A percentile compares a stretch with the other conserved stretches of the same genome.
Conservation (phyloP, 31 red algal species). For the Asparagopsis taxiformis region DNA sequence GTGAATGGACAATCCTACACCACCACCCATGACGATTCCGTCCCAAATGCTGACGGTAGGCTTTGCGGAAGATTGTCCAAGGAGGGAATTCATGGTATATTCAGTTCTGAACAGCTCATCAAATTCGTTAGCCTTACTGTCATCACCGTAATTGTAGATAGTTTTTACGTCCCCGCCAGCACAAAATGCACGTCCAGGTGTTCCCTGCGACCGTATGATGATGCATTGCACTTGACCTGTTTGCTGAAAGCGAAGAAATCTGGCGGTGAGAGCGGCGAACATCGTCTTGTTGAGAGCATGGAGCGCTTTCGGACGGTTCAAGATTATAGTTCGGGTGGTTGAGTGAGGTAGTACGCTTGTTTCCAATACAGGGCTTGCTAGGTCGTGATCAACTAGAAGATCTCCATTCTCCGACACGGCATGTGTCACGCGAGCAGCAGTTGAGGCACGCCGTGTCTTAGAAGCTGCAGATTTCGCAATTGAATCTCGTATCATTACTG, state of each 20-base stretch:
- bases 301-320: slow-evolving; percentile 52
- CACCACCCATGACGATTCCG: slow-evolving; percentile 96
- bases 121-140: neutral
- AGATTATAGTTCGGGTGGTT: slow-evolving; percentile 35
- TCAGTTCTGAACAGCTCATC: slow-evolving; percentile 73
- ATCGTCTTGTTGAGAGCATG: slow-evolving; percentile 50
- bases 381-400: slow-evolving; percentile 4
- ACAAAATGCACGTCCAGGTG: slow-evolving; percentile 49
- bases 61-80: slow-evolving; percentile 30
- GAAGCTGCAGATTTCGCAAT: no score
- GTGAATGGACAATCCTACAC: slow-evolving; percentile 85
- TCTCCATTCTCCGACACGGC: slow-evolving; percentile 10
- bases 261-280: slow-evolving; percentile 24
- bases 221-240: slow-evolving; percentile 3
- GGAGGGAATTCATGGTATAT: slow-evolving; percentile 55
- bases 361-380: slow-evolving; percentile 2
- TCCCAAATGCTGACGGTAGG: slow-evolving; percentile 66
- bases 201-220: slow-evolving; percentile 13
- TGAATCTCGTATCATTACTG: no score
- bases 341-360: neutral
- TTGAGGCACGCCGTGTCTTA: no score
- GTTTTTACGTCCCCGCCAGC: slow-evolving; percentile 68
- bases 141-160: slow-evolving; percentile 22
- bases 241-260: slow-evolving; percentile 7
- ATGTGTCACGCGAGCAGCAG: neutral